phyloP scores from a whole-genome alignment of 305 asterid genomes.

The Fraxinus floribunda region DNA sequence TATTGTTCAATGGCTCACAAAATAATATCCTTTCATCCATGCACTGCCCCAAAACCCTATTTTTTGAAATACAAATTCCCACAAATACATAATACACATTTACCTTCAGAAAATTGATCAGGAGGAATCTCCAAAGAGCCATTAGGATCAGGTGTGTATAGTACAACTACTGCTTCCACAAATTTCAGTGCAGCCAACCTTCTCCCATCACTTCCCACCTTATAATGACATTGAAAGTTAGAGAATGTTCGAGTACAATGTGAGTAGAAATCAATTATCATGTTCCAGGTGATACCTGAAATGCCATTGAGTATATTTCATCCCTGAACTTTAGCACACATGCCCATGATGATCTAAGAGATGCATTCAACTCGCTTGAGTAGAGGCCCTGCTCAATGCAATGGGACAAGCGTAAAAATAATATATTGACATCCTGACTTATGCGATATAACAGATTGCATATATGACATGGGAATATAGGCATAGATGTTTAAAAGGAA shows the following conservation, averaged over 20 bases:
- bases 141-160: constrained; percentile 91
- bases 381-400: constrained; percentile 56
- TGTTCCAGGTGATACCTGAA: constrained; percentile 51
- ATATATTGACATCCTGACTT: constrained; percentile 11
- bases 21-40: constrained; percentile 3
- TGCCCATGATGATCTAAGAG: constrained; percentile 73
- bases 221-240: constrained; percentile 31
- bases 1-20: not conserved
- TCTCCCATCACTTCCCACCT: constrained; percentile 89
- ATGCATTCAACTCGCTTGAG: constrained; percentile 62
- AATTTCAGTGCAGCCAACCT: constrained; percentile 89
- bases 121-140: constrained; percentile 77
- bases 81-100: not conserved
- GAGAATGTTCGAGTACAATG: constrained; percentile 21
- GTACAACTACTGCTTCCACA: constrained; percentile 79
- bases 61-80: not conserved
- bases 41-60: constrained; percentile 10
- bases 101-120: constrained; percentile 69
- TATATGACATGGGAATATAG: not conserved
- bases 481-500: not conserved
- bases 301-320: constrained; percentile 81
- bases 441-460: constrained; percentile 10
- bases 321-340: constrained; percentile 70
- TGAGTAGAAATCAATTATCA: constrained; percentile 5
- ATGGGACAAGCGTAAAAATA: constrained; percentile 18